Percentiles rank a stretch among this genome's conserved stretches.
Conservation (phyloP, 2,329 filamentous ascomycete genomes). For the Hyphodiscus sp. region DNA sequence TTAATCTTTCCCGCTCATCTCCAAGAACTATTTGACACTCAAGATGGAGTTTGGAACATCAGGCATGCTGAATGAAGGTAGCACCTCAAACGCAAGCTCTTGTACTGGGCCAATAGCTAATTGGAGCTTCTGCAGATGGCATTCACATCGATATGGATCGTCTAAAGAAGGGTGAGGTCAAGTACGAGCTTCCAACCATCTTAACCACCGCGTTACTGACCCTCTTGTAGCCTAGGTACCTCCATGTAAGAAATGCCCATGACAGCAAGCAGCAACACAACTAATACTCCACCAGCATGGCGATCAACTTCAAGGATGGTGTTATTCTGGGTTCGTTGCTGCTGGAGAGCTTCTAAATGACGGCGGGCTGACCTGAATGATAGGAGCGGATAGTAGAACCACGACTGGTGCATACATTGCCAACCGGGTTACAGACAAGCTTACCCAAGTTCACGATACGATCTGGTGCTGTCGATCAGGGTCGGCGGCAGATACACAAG, state of each 20-base stretch:
- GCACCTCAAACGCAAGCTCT: conserved; percentile 15
- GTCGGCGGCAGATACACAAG: conserved; percentile 95
- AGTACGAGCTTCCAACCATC: conserved; percentile 52
- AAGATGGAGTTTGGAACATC: conserved; percentile 58
- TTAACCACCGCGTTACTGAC: conserved; percentile 11
- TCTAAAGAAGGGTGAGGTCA: conserved; percentile 97
- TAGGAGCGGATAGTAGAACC: conserved; percentile 90
- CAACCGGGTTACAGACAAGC: conserved; percentile 98
- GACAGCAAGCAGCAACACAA: conserved; percentile 15
- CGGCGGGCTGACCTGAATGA: conserved; percentile 10
- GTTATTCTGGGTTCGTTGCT: conserved; percentile 71
- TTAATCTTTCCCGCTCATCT: background rate
- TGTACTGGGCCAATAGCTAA: conserved; percentile 23
- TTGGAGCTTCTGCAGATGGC: conserved; percentile 61
- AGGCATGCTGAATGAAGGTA: conserved; percentile 60
- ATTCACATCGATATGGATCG: conserved; percentile 99
- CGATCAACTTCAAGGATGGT: conserved; percentile 96
- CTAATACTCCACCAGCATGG: conserved; percentile 63
- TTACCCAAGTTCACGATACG: conserved; percentile 96
- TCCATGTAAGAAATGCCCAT: conserved; percentile 66
- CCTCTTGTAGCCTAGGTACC: conserved; percentile 69
- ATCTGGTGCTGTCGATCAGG: conserved; percentile 99
- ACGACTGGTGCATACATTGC: conserved; percentile 98
- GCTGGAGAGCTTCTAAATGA: background rate
- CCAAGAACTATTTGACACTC: conserved; percentile 7